Base-by-base conservation (phyloP, 1,284 basidiomycete species). In the Irpex sp. region DNA sequence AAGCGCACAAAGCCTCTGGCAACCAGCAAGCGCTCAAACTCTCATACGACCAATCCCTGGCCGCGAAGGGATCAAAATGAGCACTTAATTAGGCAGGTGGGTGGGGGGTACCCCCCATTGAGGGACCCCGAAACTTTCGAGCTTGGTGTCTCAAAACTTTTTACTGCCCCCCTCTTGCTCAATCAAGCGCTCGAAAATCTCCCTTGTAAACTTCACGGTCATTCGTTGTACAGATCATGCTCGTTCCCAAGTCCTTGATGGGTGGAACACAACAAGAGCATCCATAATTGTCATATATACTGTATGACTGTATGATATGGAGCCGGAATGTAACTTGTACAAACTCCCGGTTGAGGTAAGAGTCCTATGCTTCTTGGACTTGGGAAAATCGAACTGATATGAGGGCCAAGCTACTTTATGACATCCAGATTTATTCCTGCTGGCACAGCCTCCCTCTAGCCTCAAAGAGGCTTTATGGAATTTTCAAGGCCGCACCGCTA, bases 391-490 rank as follows among this genome's bases (percentile, higher is more conserved):
- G 18, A 19, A 28, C 55, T 57, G 10, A 57, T 19, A 1, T 18
- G 36, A 23, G 48, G 36, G 49, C 3, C 12, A 59, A 93, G 92
- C 77, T 94, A 4, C 71, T 93, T 0, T 87, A 89, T 66, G 83
- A 91, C 59, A 80, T 94, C 23, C 87, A 93, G 64, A 78, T 88
- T 12, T 80, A 78, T 63, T 83, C 90, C 0, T 72, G 82, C 9
- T 91, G 87, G 14, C 76, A 81, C 36, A 67, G 72, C 49, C 74
- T 94, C 16, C 89, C 90, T 0, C 74, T 76, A 53, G 76, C 80
- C 33, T 87, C 80, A 67, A 80, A 73, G 61, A 73, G 78, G 48
- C 71, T 91, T 19, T 71, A 84, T 63, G 58, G 70, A 5, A 75
- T 87, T 5, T 87, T 88, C 72, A 75, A 78, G 28, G 70, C 72